These are phyloP conservation scores for Umbelopsis sp. DNA, from an alignment of 192 early-diverging fungal species.

Conservation along the genomic window DNA sequence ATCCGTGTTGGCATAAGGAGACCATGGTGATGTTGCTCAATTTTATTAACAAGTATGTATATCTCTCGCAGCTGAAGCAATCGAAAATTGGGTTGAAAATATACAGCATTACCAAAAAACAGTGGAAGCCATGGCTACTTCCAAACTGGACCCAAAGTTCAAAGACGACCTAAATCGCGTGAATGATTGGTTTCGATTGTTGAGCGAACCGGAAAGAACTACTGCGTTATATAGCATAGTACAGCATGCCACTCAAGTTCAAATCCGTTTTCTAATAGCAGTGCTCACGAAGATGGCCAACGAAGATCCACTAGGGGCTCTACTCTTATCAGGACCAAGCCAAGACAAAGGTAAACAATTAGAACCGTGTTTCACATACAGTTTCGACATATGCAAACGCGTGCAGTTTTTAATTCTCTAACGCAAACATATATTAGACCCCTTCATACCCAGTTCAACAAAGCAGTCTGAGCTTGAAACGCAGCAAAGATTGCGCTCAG, in stretches of 20 bases:
- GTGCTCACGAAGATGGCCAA: conserved; percentile 91
- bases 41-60: not conserved
- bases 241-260: conserved; percentile 87
- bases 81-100: conserved; percentile 92
- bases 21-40: not conserved
- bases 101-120: conserved; percentile 90
- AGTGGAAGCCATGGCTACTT: conserved; percentile 87
- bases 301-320: conserved; percentile 69
- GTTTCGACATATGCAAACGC: not conserved
- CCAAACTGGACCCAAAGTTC: conserved; percentile 80
- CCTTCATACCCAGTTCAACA: not conserved
- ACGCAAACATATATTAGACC: not conserved
- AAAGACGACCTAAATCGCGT: conserved; percentile 90
- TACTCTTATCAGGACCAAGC: conserved; percentile 46
- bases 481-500: not conserved
- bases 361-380: no score
- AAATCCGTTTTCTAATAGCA: conserved; percentile 93
- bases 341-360: conserved; percentile 50
- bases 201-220: conserved; percentile 89
- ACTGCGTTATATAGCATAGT: conserved; percentile 91
- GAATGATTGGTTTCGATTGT: conserved; percentile 92
- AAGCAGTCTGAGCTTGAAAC: not conserved
- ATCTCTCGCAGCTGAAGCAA: conserved; percentile 56
- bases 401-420: conserved; percentile 1
- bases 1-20: not conserved